Conservation (phyloP, 108 stramenopile genomes). For the Fragilaria crotonensis region DNA sequence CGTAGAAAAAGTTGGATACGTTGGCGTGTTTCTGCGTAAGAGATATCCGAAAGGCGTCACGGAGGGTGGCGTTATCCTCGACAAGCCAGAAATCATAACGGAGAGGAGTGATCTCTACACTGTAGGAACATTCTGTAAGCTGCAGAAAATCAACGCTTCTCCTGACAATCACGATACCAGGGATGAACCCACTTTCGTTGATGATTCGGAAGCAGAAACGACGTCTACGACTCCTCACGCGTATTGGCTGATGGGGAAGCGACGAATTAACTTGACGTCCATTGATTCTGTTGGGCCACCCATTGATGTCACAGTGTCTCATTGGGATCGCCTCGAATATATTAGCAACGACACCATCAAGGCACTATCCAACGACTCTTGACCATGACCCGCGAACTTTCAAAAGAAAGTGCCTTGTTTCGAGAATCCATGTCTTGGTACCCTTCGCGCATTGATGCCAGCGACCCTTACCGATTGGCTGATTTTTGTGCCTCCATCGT, state of each 20-base stretch:
- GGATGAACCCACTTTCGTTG: too few relatives aligned
- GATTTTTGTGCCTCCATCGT: slow-evolving; percentile 91
- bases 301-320: slow-evolving; percentile 78
- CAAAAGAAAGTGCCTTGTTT: slow-evolving; percentile 87
- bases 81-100: slow-evolving; percentile 69
- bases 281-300: slow-evolving; percentile 87
- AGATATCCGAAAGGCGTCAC: slow-evolving; percentile 52
- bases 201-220: slow-evolving; percentile 10
- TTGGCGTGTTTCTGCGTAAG: slow-evolving; percentile 71
- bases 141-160: slow-evolving; percentile 30
- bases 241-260: slow-evolving; percentile 74
- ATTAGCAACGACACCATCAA: slow-evolving; percentile 76
- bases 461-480: slow-evolving; percentile 91
- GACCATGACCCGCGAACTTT: slow-evolving; percentile 88
- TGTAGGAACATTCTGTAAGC: slow-evolving; percentile 84
- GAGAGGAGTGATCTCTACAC: slow-evolving; percentile 60
- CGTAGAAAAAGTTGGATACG: slow-evolving; percentile 59
- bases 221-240: slow-evolving; percentile 2
- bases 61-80: slow-evolving; percentile 55
- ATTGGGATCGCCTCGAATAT: slow-evolving; percentile 81
- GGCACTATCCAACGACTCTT: slow-evolving; percentile 94
- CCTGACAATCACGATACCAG: slow-evolving; percentile 5
- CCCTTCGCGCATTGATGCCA: slow-evolving; percentile 76
- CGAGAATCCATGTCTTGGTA: slow-evolving; percentile 89
- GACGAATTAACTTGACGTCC: slow-evolving; percentile 73